Conservation (phyloP, 495 filamentous ascomycete genomes). For the Aspergillus coremiiformis region DNA sequence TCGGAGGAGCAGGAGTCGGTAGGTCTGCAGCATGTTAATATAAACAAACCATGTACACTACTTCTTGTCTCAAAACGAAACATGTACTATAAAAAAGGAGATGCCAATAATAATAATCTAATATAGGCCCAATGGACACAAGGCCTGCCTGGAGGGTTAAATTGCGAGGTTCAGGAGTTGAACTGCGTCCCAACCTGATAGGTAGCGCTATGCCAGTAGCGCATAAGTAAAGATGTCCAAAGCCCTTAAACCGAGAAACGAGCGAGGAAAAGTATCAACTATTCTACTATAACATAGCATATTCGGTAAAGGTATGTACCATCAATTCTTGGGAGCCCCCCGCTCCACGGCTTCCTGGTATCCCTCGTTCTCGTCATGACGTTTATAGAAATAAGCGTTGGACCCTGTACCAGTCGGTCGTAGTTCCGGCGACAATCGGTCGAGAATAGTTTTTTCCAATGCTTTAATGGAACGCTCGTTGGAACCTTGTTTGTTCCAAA, state of each 20-base stretch:
- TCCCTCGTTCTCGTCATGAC: slow-evolving; percentile 51
- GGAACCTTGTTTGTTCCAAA: slow-evolving; percentile 77
- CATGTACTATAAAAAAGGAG: not conserved
- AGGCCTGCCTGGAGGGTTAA: too few species aligned
- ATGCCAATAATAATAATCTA: not conserved
- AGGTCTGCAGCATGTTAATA: not conserved
- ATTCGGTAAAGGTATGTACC: not conserved
- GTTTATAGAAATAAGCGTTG: slow-evolving; percentile 59
- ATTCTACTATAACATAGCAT: not conserved
- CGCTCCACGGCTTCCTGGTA: slow-evolving; percentile 35
- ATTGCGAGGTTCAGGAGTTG: not conserved
- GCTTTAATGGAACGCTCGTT: slow-evolving; percentile 65
- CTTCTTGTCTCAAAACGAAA: not conserved
- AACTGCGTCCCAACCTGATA: not conserved
- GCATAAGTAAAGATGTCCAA: not conserved
- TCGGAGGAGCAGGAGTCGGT: slow-evolving; percentile 16
- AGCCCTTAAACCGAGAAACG: not conserved
- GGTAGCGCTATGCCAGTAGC: not conserved
- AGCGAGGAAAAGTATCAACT: not conserved
- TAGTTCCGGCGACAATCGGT: slow-evolving; percentile 58
- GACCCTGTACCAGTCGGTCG: slow-evolving; percentile 42
- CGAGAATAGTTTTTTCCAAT: slow-evolving; percentile 60
- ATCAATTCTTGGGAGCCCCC: not conserved
- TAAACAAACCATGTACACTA: not conserved
- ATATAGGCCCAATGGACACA: not conserved